Conservation (phyloP, 176 grass and related monocot species). For the Eremochloa ophiuroides region DNA sequence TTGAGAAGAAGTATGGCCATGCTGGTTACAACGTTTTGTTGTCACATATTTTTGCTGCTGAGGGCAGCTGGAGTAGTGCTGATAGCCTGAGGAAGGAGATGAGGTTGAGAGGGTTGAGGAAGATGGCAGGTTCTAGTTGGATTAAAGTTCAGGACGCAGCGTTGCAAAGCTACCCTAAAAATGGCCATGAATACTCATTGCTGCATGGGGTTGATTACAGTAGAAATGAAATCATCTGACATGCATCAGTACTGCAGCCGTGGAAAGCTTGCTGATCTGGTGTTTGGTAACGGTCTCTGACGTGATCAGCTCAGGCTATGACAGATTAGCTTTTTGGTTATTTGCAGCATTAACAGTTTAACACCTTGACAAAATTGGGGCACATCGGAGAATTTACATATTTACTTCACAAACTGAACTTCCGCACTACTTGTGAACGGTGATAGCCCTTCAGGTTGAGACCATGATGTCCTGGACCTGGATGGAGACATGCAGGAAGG, state of each 20-base stretch:
- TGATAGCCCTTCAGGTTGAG: neutral
- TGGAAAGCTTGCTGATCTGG: constrained; percentile 2
- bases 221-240: constrained; percentile 30
- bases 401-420: neutral
- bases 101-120: constrained; percentile 56
- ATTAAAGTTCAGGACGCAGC: constrained; percentile 44
- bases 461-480: neutral
- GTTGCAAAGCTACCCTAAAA: constrained; percentile 26
- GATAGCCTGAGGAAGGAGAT: constrained; percentile 84
- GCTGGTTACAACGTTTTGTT: constrained; percentile 65
- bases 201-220: constrained; percentile 7
- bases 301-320: neutral
- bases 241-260: neutral
- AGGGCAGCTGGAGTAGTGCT: constrained; percentile 67
- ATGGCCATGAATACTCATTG: constrained; percentile 31
- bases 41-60: constrained; percentile 64
- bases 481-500: neutral
- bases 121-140: constrained; percentile 64
- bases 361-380: neutral
- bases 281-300: neutral
- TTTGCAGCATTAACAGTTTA: neutral
- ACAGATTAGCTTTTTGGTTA: neutral
- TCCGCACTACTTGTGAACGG: neutral
- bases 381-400: neutral
- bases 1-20: constrained; percentile 58